A percentile compares a stretch with the other conserved stretches of the same genome.
Conservation (phyloP, 495 filamentous ascomycete genomes). For the Alectoria sarmentosa region DNA sequence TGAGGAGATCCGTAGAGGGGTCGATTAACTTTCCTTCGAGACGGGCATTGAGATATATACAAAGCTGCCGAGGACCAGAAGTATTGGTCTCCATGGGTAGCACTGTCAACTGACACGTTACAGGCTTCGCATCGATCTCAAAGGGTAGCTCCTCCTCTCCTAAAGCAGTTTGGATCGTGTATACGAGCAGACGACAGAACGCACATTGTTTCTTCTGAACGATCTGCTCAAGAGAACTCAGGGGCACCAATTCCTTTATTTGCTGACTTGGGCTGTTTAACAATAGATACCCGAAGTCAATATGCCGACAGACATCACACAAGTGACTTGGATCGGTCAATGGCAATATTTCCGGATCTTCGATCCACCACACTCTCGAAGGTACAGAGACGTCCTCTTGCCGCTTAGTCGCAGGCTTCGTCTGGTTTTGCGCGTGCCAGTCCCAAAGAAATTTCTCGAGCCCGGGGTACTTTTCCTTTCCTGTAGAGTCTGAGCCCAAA, state of each 20-base stretch:
- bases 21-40: not conserved
- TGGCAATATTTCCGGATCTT: not conserved
- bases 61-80: not conserved
- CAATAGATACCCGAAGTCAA: slow-evolving; percentile 18
- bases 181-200: slow-evolving; percentile 14
- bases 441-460: not conserved
- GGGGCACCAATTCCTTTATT: slow-evolving; percentile 3
- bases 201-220: slow-evolving; percentile 10
- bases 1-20: not conserved
- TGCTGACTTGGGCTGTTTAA: slow-evolving; percentile 11
- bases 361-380: slow-evolving; percentile 14
- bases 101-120: slow-evolving; percentile 7
- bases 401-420: not conserved
- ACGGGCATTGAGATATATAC: not conserved
- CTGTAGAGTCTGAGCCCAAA: not conserved
- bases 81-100: slow-evolving; percentile 7
- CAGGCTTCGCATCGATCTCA: not conserved
- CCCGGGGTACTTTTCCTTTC: not conserved
- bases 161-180: slow-evolving; percentile 1
- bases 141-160: slow-evolving; percentile 3
- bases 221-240: slow-evolving; percentile 10
- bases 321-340: slow-evolving; percentile 7
- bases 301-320: slow-evolving; percentile 17
- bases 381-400: not conserved
- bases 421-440: not conserved